phyloP scores from a whole-genome alignment of 2,329 filamentous ascomycete genomes.

The Sporothrix dimorphospora region DNA sequence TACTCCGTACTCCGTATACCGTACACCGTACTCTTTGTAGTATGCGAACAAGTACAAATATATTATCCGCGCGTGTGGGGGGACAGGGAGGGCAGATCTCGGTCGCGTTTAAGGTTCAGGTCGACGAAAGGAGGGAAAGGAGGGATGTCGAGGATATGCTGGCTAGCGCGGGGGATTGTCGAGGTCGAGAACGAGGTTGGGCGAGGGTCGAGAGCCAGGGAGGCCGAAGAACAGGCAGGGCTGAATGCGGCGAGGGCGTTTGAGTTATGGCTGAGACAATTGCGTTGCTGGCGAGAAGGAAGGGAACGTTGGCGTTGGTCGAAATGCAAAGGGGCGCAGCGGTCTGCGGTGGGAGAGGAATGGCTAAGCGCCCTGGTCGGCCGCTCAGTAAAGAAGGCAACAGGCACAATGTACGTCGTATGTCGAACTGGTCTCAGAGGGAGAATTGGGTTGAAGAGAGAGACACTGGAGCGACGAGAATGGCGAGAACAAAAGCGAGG shows the following conservation, averaged over 20 bases:
- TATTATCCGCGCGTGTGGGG: conserved; percentile 16
- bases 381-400: neutral
- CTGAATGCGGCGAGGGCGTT: conserved; percentile 8
- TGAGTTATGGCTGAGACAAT: conserved; percentile 15
- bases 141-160: conserved; percentile 19
- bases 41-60: neutral
- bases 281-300: conserved; percentile 15
- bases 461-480: neutral
- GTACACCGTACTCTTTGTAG: neutral
- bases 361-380: neutral
- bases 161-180: conserved; percentile 4
- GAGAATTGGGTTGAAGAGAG: neutral
- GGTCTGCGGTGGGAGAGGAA: neutral
- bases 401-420: conserved; percentile 4
- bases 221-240: neutral
- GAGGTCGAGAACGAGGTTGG: neutral
- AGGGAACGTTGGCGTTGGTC: neutral
- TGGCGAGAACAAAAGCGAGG: neutral
- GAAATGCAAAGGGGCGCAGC: conserved; percentile 9
- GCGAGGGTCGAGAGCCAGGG: neutral
- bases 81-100: conserved; percentile 6
- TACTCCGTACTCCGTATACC: neutral
- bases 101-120: conserved; percentile 8
- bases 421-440: neutral
- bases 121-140: neutral